phyloP scores from a whole-genome alignment of 2,329 filamentous ascomycete species.

The Pezicula neosporulosa region DNA sequence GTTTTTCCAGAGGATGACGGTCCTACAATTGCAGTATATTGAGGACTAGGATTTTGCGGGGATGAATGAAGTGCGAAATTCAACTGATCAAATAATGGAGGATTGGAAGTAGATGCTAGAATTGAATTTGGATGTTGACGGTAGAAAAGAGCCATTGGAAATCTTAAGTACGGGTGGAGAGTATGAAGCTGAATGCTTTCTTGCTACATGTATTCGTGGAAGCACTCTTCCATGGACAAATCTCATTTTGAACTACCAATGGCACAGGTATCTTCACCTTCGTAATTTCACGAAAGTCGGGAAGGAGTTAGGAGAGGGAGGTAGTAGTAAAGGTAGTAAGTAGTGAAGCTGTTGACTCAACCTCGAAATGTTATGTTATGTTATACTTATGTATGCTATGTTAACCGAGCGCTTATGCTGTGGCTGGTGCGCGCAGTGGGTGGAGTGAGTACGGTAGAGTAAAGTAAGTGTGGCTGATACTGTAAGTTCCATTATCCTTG shows the following conservation, averaged over 20 bases:
- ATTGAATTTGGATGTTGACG: slow-evolving; percentile 62
- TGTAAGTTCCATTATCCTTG: not conserved
- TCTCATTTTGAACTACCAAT: not conserved
- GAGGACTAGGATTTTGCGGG: slow-evolving; percentile 31
- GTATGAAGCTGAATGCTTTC: slow-evolving; percentile 6
- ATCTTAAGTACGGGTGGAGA: slow-evolving; percentile 66
- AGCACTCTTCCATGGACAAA: not conserved
- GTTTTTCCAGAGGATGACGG: slow-evolving; percentile 78
- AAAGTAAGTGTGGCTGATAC: slow-evolving; percentile 3
- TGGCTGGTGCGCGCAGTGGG: no score
- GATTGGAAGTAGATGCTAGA: slow-evolving; percentile 47
- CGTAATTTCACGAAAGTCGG: no score
- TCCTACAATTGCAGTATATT: slow-evolving; percentile 83
- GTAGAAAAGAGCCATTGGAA: slow-evolving; percentile 81
- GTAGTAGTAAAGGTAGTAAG: not conserved
- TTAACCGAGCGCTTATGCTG: no score
- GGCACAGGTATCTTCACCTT: not conserved
- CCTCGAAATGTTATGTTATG: no score
- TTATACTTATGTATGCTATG: no score
- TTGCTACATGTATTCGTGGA: not conserved
- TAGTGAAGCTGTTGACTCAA: no score
- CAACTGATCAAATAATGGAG: slow-evolving; percentile 69
- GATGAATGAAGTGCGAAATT: slow-evolving; percentile 65
- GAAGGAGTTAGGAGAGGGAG: no score
- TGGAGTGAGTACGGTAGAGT: no score